Conservation (phyloP, 306 rosid genomes). For the Cucurbita pepo region DNA sequence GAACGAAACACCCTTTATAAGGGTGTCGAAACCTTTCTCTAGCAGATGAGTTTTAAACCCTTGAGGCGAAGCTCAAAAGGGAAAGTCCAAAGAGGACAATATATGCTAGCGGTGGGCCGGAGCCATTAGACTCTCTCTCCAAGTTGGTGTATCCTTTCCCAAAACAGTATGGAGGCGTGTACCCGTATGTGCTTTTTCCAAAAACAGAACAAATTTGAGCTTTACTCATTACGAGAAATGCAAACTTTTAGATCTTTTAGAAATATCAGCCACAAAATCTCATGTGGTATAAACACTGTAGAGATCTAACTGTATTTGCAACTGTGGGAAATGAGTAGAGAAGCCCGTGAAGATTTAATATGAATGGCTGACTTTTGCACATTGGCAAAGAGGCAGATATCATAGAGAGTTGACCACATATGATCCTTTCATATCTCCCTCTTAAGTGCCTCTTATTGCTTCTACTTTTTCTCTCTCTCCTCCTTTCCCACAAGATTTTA, state of each 20-base stretch:
- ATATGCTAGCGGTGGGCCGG: no score
- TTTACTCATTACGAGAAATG: background rate
- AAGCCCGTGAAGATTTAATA: slow-evolving; percentile 12
- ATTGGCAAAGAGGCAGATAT: background rate
- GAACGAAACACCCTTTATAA: no score
- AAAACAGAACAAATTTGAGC: background rate
- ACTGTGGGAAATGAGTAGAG: background rate
- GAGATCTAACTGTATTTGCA: background rate
- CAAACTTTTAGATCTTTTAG: background rate
- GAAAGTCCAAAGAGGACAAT: no score
- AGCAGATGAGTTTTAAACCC: no score
- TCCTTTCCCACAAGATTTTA: background rate
- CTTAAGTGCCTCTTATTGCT: background rate
- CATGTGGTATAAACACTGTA: background rate
- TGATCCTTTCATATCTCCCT: background rate
- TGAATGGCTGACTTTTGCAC: background rate
- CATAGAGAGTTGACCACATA: background rate
- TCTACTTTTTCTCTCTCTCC: background rate
- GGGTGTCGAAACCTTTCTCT: no score
- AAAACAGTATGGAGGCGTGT: background rate
- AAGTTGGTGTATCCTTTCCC: background rate
- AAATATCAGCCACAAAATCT: background rate
- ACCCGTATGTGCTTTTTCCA: no score
- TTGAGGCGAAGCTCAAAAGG: no score
- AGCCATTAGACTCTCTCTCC: background rate